A percentile compares a stretch with the other conserved stretches of the same genome.
Conservation (phyloP, 495 filamentous ascomycete genomes). For the Neurospora sp. region DNA sequence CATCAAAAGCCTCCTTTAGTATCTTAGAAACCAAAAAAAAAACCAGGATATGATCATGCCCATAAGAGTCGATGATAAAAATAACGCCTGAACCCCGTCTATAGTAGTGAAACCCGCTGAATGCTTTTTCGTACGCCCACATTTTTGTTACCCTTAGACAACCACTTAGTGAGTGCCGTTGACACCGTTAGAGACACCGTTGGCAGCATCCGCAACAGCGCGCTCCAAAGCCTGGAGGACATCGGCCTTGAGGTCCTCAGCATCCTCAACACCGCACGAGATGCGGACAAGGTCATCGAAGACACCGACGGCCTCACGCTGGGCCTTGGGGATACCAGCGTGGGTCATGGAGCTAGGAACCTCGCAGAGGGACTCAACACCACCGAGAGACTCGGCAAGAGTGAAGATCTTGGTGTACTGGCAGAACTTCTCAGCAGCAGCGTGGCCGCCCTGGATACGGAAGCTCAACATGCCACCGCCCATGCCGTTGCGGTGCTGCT, state of each 20-base stretch:
- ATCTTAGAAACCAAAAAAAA: neutral
- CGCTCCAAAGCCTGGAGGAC: slow-evolving; percentile 75
- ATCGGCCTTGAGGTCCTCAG: slow-evolving; percentile 71
- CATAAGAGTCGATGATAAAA: neutral
- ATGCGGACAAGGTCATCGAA: slow-evolving; percentile 92
- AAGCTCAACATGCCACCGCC: slow-evolving; percentile 97
- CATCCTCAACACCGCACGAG: slow-evolving; percentile 91
- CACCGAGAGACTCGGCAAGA: slow-evolving; percentile 84
- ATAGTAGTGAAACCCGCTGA: neutral
- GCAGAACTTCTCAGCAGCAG: slow-evolving; percentile 87
- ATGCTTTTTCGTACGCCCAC: neutral
- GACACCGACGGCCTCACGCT: slow-evolving; percentile 88
- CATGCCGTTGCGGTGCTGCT: slow-evolving; percentile 90
- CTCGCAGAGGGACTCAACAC: slow-evolving; percentile 87
- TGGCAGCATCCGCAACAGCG: slow-evolving; percentile 45
- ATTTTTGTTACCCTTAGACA: neutral
- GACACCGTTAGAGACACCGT: slow-evolving; percentile 12
- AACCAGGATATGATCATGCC: neutral
- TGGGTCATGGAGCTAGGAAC: slow-evolving; percentile 89
- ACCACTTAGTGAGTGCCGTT: slow-evolving; percentile 3
- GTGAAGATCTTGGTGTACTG: slow-evolving; percentile 82
- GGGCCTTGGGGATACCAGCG: slow-evolving; percentile 80
- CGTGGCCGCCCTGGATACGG: slow-evolving; percentile 81
- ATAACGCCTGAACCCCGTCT: neutral
- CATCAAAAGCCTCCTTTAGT: neutral